Base-by-base conservation (phyloP, 2,329 filamentous ascomycete species). In the Claviceps sp. region DNA sequence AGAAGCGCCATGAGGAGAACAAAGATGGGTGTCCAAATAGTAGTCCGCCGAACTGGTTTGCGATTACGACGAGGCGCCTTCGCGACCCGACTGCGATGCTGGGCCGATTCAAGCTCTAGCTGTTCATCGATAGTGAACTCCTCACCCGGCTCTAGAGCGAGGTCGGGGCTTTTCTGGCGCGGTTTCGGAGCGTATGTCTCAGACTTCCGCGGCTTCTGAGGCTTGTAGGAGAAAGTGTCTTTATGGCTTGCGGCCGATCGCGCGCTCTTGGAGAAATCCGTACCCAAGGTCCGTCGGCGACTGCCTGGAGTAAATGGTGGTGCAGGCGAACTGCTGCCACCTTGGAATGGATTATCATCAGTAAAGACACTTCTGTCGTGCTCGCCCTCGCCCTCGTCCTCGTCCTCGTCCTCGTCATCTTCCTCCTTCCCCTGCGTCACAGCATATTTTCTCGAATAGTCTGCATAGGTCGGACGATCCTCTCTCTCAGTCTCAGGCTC, bases 81-180 rank as follows among this genome's bases (percentile, higher is more conserved):
- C 5, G 70, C 67, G 47, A 70, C 63, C 56, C 79, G 66, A 47
- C 79, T 78, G 47, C 75, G 71, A 52, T 71, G 70, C 4, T 77
- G 78, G 49, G 84, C 78, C 57, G 90, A 85, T 49, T 84, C 79
- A 46, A 95, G 71, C 57, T 89, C 89, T 13, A 94, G 72, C 67
- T 90, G 86, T 63, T 88, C 91, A 56, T 96, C 89, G 0, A 90
- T 87, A 0, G 90, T 95, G 58, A 97, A 98, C 62, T 98, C 93
- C 65, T 97, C 93, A 3, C 87, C 87, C 0, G 83, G 75, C 55
- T 89, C 84, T 5, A 87, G 52, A 13, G 58, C 34, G 5, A 63
- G 60, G 26, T 69, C 68, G 0, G 69, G 67, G 3, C 63, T 64
- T 44, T 62, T 60, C 16, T 64, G 56, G 14, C 65, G 65, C 5